Evolutionary conservation across 2,329 filamentous ascomycete genomes (phyloP), one percentile per base, ranked within the genome.

Genomic region (Curvularia eragrostidis): DNA sequence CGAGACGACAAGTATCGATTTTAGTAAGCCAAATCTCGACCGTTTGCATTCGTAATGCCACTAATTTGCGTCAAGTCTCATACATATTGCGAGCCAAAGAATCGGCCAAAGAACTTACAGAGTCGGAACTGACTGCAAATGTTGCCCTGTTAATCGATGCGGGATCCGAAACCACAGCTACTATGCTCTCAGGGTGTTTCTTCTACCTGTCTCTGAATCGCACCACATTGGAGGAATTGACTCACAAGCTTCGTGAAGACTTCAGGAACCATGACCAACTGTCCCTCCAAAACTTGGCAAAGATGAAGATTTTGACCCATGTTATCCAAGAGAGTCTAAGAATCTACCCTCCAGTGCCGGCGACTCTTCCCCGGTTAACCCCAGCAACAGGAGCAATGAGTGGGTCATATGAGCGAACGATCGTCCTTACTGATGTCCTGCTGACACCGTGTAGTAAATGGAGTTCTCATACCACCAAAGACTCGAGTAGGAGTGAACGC

Each of bases 271-370:
- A 41, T 41, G 38, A 41, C 38, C 38, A 41, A 41, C 38, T 41
- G 38, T 41, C 38, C 38, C 38, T 41, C 38, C 38, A 19, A 41
- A 41, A 41, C 38, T 41, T 41, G 9, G 38, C 38, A 19, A 41
- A 41, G 38, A 41, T 41, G 38, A 41, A 41, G 38, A 18, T 19
- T 41, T 41, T 41, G 18, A 41, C 38, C 38, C 38, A 41, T 19
- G 38, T 41, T 41, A 41, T 41, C n/a, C 38, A 41, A 41, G 38
- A 41, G 38, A 41, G 38, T 41, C 38, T 41, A 41, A 41, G 38
- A 9, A 19, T 41, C 8, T 41, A 41, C 38, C 38, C 38, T 41
- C 15, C 38, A 41, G 4, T 41, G 38, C 38, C 38, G 38, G 38
- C 38, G 38, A 41, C 38, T 41, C 38, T 41, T 41, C 38, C 38